Evolutionary conservation across 1,139 yeast species (phyloP).

Genomic region (Scheffersomyces quercinus): DNA sequence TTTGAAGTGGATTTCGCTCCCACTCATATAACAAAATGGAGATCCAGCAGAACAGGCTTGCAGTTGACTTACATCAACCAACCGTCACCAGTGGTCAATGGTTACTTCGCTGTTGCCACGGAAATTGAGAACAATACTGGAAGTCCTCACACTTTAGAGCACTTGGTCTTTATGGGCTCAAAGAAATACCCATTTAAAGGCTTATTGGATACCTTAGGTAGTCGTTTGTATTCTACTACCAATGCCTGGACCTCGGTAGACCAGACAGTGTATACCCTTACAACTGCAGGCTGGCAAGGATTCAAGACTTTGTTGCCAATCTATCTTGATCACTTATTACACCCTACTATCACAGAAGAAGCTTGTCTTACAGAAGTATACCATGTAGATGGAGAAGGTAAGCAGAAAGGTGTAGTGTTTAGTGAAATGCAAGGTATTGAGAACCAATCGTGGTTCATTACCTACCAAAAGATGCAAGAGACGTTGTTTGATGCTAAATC

Average conservation of each 20-base stretch:
- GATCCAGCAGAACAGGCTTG: conserved; percentile 74
- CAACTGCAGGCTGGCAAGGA: conserved; percentile 97
- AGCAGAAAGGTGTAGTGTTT: conserved; percentile 95
- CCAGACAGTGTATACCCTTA: conserved; percentile 89
- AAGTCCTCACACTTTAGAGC: conserved; percentile 94
- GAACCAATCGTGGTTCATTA: conserved; percentile 71
- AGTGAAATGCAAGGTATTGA: conserved; percentile 97
- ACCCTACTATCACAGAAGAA: conserved; percentile 85
- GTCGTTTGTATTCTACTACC: conserved; percentile 79
- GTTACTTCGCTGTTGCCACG: conserved; percentile 93
- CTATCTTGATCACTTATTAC: conserved; percentile 81
- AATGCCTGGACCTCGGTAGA: conserved; percentile 98
- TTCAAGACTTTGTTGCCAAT: conserved; percentile 81
- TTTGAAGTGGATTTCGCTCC: conserved; percentile 68
- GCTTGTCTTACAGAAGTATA: conserved; percentile 95
- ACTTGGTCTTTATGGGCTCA: conserved; percentile 93
- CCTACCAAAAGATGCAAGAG: conserved; percentile 64
- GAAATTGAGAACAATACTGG: conserved; percentile 88
- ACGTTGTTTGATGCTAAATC: conserved; percentile 58
- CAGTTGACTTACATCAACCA: conserved; percentile 76
- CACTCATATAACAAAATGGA: conserved; percentile 67
- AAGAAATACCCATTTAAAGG: conserved; percentile 90
- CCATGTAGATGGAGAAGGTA: conserved; percentile 87
- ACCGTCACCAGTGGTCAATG: conserved; percentile 87
- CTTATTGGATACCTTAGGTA: conserved; percentile 81